Evolutionary conservation across 1,139 yeast species (phyloP).

Genomic region (Scheffersomyces insectosa): DNA sequence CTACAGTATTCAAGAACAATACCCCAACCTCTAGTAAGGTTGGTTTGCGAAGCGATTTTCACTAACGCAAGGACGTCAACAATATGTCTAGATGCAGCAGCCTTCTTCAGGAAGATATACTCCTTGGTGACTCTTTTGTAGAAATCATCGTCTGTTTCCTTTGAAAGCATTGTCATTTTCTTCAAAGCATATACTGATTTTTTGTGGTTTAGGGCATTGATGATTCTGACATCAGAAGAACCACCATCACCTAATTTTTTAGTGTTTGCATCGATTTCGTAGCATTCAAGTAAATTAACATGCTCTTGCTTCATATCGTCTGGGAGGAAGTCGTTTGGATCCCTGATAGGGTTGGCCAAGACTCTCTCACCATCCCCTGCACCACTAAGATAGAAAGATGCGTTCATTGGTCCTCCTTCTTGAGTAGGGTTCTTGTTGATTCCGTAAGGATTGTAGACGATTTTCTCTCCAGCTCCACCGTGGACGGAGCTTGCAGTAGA

Average conservation of each 20-base stretch:
- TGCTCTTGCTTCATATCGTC: conserved; percentile 51
- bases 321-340: conserved; percentile 69
- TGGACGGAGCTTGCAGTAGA: conserved; percentile 5
- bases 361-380: conserved; percentile 40
- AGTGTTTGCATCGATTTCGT: conserved; percentile 50
- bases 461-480: conserved; percentile 27
- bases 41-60: conserved; percentile 56
- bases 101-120: conserved; percentile 56
- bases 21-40: conserved; percentile 73
- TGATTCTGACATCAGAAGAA: conserved; percentile 62
- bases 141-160: conserved; percentile 66
- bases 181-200: conserved; percentile 58
- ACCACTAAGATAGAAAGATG: conserved; percentile 45
- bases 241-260: conserved; percentile 72
- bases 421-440: conserved; percentile 36
- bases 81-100: conserved; percentile 56
- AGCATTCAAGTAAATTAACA: conserved; percentile 57
- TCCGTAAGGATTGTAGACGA: conserved; percentile 50
- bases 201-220: conserved; percentile 42
- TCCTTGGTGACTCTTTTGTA: conserved; percentile 66
- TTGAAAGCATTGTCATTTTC: conserved; percentile 58
- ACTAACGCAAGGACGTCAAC: conserved; percentile 57
- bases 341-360: conserved; percentile 63
- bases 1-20: conserved; percentile 65
- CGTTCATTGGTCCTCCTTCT: conserved; percentile 36